phyloP scores from a whole-genome alignment of 768 basidiomycete species.

The Lactifluus pinguis region DNA sequence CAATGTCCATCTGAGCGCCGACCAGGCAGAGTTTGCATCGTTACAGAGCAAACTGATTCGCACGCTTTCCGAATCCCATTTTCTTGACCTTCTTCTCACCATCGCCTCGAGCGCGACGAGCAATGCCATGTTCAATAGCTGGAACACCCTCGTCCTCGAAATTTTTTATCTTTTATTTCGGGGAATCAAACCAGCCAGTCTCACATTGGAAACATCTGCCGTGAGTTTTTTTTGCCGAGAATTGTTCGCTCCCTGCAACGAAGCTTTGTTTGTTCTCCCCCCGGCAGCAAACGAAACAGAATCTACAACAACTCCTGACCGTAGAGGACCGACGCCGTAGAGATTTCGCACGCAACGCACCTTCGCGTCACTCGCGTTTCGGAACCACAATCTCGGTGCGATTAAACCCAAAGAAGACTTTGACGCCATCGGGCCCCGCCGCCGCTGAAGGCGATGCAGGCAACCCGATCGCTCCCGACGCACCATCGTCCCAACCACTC shows the following conservation, averaged over 20 bases:
- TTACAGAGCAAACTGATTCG: conserved; percentile 74
- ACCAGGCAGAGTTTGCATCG: conserved; percentile 68
- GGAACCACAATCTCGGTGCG: conserved; percentile 88
- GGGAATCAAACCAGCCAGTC: conserved; percentile 55
- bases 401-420: conserved; percentile 46
- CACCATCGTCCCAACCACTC: conserved; percentile 39
- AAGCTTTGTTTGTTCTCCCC: too few species aligned
- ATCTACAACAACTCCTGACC: conserved; percentile 67
- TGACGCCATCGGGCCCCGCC: background rate
- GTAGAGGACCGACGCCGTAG: conserved; percentile 61
- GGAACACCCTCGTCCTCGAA: conserved; percentile 88
- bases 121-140: conserved; percentile 73
- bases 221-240: conserved; percentile 29
- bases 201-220: conserved; percentile 55
- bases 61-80: conserved; percentile 59
- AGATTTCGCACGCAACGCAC: conserved; percentile 40
- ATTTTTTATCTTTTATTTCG: conserved; percentile 88
- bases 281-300: conserved; percentile 54
- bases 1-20: conserved; percentile 61
- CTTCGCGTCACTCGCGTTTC: conserved; percentile 89
- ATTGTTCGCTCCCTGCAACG: background rate
- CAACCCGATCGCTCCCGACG: conserved; percentile 20
- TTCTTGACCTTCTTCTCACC: conserved; percentile 72
- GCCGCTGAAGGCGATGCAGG: conserved; percentile 23
- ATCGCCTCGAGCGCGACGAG: conserved; percentile 70